These are phyloP conservation scores for Athelia psychrophila DNA, from an alignment of 1,284 basidiomycete genomes.

Conservation along the genomic window DNA sequence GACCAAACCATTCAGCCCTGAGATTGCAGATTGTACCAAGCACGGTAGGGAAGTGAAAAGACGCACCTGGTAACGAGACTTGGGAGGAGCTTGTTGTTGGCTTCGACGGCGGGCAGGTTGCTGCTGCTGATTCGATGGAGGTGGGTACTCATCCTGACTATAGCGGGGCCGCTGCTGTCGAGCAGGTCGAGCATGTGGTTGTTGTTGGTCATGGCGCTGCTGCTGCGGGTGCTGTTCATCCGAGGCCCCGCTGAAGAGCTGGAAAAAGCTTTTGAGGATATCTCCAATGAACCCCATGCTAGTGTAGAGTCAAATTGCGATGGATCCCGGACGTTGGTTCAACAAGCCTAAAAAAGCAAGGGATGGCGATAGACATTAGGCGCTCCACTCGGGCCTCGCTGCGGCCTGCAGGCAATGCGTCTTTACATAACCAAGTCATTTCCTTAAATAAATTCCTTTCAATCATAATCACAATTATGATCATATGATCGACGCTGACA, in stretches of 20 bases:
- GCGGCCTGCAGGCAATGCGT: no score
- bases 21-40: not conserved
- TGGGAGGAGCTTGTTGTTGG: not conserved
- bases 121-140: slow-evolving; percentile 10
- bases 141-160: not conserved
- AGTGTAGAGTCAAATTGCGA: slow-evolving; percentile 7
- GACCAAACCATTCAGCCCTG: not conserved
- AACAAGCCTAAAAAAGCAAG: no score
- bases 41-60: not conserved
- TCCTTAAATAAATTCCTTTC: no score
- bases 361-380: no score
- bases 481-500: no score
- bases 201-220: slow-evolving; percentile 10
- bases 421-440: no score
- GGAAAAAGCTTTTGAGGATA: not conserved
- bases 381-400: no score
- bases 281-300: not conserved
- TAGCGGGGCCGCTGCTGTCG: no score
- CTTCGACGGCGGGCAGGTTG: not conserved
- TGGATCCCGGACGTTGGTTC: not conserved
- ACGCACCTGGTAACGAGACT: not conserved
- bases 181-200: slow-evolving; percentile 5
- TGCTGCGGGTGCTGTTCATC: slow-evolving; percentile 2
- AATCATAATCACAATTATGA: no score
- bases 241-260: not conserved